These are phyloP conservation scores for Prinsepia uniflora DNA, from an alignment of 306 rosid species.

Conservation along the genomic window DNA sequence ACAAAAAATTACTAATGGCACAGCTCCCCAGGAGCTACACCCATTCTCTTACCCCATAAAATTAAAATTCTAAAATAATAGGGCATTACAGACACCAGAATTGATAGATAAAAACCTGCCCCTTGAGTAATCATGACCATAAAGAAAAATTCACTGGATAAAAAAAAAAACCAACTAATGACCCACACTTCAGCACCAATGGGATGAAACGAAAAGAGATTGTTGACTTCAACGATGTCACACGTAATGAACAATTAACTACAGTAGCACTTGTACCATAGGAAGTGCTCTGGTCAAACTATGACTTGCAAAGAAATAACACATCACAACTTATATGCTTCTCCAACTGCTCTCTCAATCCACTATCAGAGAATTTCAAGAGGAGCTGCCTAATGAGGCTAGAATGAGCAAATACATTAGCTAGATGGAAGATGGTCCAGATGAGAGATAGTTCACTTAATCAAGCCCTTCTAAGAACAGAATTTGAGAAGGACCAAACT, in stretches of 20 bases:
- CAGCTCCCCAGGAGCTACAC: background rate
- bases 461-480: background rate
- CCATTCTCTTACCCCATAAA: too few species aligned
- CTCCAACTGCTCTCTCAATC: too few species aligned
- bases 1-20: background rate
- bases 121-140: background rate
- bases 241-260: background rate
- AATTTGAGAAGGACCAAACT: background rate
- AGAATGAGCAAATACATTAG: conserved; percentile 13
- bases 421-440: conserved; percentile 1
- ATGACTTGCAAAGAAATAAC: too few species aligned
- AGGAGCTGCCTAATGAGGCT: too few species aligned
- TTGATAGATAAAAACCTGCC: too few species aligned
- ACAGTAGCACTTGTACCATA: background rate
- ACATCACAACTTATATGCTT: too few species aligned
- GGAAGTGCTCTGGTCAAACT: background rate
- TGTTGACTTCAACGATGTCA: background rate
- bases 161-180: too few species aligned
- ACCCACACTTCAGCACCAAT: background rate
- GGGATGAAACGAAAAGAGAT: background rate
- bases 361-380: too few species aligned
- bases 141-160: background rate
- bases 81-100: background rate
- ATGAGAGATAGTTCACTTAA: background rate
- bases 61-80: background rate